These are phyloP conservation scores for Russula sp. DNA, from an alignment of 768 basidiomycete species.

Conservation along the genomic window DNA sequence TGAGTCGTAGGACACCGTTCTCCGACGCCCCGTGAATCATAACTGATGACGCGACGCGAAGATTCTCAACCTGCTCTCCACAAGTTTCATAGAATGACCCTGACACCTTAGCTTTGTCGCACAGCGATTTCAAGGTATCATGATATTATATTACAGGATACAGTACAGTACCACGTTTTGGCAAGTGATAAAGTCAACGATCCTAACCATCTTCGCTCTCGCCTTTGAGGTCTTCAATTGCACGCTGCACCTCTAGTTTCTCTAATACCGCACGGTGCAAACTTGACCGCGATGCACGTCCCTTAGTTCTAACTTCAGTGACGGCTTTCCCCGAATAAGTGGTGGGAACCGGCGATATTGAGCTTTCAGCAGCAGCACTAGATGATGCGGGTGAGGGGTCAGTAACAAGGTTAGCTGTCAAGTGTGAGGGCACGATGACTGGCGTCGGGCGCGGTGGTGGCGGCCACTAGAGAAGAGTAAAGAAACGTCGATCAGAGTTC, in stretches of 20 bases:
- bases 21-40: too few species aligned
- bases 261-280: slow-evolving; percentile 74
- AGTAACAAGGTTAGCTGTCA: slow-evolving; percentile 38
- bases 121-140: not conserved
- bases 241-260: slow-evolving; percentile 68
- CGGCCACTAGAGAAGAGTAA: slow-evolving; percentile 60
- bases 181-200: not conserved
- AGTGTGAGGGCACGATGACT: slow-evolving; percentile 70
- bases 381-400: not conserved
- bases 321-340: slow-evolving; percentile 19
- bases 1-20: too few species aligned
- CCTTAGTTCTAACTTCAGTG: slow-evolving; percentile 32
- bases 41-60: too few species aligned
- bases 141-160: not conserved
- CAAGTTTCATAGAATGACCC: too few species aligned
- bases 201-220: slow-evolving; percentile 14
- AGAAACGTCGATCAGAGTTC: not conserved
- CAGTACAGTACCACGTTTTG: not conserved
- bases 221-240: slow-evolving; percentile 50
- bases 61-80: too few species aligned
- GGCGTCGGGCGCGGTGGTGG: slow-evolving; percentile 76
- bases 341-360: slow-evolving; percentile 11
- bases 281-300: slow-evolving; percentile 46
- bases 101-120: too few species aligned
- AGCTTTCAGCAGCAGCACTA: not conserved